Conservation (phyloP, 2,329 filamentous ascomycete genomes). For the Monilinia polystroma region DNA sequence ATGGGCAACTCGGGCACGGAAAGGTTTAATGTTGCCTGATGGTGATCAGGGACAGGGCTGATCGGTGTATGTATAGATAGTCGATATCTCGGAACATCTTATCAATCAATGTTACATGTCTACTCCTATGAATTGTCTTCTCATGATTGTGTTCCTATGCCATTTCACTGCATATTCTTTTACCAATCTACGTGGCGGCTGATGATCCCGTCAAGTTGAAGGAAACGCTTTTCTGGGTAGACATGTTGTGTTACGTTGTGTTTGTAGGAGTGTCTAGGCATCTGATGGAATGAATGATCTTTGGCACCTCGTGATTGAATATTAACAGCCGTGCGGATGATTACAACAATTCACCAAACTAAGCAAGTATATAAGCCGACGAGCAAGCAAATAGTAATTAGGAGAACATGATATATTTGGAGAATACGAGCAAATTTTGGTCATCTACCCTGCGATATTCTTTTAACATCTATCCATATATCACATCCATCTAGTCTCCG, state of each 20-base stretch:
- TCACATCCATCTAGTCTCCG: slow-evolving; percentile 34
- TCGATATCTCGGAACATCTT: slow-evolving; percentile 26
- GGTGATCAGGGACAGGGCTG: slow-evolving; percentile 20
- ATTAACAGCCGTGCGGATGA: neutral
- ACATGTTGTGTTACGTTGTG: neutral
- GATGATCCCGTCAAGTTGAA: neutral
- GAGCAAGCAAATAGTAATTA: too few species aligned
- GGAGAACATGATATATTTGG: too few species aligned
- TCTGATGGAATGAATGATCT: neutral
- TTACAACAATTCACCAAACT: too few species aligned
- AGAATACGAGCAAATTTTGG: neutral
- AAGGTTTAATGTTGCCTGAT: slow-evolving; percentile 21
- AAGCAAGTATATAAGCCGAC: too few species aligned
- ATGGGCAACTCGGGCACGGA: slow-evolving; percentile 23
- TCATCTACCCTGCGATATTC: neutral
- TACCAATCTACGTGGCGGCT: slow-evolving; percentile 10
- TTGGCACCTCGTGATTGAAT: neutral
- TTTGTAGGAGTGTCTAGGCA: neutral
- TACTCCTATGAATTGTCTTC: slow-evolving; percentile 1
- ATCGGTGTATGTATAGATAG: slow-evolving; percentile 31
- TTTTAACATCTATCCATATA: neutral
- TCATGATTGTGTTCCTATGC: too few species aligned
- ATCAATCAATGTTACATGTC: slow-evolving; percentile 26
- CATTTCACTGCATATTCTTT: too few species aligned
- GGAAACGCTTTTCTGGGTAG: neutral